phyloP scores from a whole-genome alignment of 148 eudicot genomes.

The Dysphania ambrosioides region DNA sequence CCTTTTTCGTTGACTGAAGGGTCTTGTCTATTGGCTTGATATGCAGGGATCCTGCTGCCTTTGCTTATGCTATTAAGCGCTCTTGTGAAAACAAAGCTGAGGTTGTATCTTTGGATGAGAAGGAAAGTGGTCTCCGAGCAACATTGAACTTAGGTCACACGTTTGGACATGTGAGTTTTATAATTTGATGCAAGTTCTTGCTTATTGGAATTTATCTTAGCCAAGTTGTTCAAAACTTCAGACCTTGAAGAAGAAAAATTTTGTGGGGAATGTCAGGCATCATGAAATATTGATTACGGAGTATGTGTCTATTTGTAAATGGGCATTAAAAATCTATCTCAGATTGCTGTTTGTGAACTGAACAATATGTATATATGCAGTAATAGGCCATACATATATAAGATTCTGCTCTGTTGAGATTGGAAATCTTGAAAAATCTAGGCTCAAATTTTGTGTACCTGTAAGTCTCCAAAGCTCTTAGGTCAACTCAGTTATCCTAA shows the following conservation, averaged over 20 bases:
- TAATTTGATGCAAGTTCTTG: neutral
- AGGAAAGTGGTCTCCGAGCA: constrained; percentile 90
- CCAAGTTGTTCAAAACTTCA: neutral
- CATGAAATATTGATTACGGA: neutral
- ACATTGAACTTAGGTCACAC: constrained; percentile 98
- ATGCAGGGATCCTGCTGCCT: constrained; percentile 77
- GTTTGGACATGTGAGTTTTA: constrained; percentile 85
- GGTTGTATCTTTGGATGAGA: constrained; percentile 93
- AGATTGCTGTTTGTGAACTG: neutral
- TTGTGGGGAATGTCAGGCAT: neutral
- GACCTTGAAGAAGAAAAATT: neutral
- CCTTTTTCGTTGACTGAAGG: neutral
- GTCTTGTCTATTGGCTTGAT: constrained; percentile 1
- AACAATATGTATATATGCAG: neutral
- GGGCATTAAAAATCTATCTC: neutral
- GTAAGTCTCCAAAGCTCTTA: neutral
- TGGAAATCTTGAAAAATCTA: neutral
- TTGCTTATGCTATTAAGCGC: constrained; percentile 93
- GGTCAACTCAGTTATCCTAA: neutral
- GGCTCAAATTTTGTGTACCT: neutral
- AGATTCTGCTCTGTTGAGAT: neutral
- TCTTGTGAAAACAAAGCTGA: constrained; percentile 99
- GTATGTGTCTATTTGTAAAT: neutral
- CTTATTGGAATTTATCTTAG: neutral
- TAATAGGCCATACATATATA: neutral